Evolutionary conservation across 2,329 filamentous ascomycete species (phyloP).

Genomic region (Tolypocladium tropicale): DNA sequence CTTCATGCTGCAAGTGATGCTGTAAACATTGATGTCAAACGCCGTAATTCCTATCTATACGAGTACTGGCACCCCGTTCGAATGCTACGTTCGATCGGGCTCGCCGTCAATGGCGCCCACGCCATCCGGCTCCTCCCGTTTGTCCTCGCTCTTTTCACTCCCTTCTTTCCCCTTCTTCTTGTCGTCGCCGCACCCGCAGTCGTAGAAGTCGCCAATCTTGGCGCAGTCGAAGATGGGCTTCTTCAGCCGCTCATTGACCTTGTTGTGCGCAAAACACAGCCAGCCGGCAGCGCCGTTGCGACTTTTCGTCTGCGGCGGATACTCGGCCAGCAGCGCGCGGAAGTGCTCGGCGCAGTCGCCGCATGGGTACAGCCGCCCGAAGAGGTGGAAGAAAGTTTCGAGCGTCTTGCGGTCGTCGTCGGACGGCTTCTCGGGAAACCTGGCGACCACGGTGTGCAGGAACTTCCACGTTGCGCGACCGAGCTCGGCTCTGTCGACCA

Average conservation of each 20-base stretch:
- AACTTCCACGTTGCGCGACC: constrained; percentile 61
- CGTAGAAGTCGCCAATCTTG: constrained; percentile 60
- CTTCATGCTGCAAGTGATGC: background rate
- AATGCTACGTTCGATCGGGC: background rate
- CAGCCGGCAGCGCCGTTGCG: constrained; percentile 55
- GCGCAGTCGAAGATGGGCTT: constrained; percentile 56
- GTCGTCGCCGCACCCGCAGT: constrained; percentile 60
- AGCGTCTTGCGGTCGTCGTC: constrained; percentile 52
- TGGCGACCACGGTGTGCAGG: constrained; percentile 60
- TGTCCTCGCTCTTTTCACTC: constrained; percentile 7
- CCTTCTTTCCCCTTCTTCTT: constrained; percentile 26
- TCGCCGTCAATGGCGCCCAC: background rate
- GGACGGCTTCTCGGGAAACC: constrained; percentile 56
- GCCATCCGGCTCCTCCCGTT: background rate
- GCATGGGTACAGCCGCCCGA: constrained; percentile 60
- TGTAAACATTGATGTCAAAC: background rate
- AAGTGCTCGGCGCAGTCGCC: constrained; percentile 62
- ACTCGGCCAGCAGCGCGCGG: constrained; percentile 48
- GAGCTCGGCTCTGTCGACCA: constrained; percentile 43
- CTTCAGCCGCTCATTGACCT: constrained; percentile 53
- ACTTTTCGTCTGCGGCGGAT: constrained; percentile 54
- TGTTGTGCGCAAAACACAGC: constrained; percentile 59
- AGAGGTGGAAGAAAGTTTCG: constrained; percentile 54
- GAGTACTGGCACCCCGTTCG: background rate
- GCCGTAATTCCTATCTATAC: background rate